These are phyloP conservation scores for Yamadazyma blattariae DNA, from an alignment of 1,139 yeast genomes.

Conservation along the genomic window DNA sequence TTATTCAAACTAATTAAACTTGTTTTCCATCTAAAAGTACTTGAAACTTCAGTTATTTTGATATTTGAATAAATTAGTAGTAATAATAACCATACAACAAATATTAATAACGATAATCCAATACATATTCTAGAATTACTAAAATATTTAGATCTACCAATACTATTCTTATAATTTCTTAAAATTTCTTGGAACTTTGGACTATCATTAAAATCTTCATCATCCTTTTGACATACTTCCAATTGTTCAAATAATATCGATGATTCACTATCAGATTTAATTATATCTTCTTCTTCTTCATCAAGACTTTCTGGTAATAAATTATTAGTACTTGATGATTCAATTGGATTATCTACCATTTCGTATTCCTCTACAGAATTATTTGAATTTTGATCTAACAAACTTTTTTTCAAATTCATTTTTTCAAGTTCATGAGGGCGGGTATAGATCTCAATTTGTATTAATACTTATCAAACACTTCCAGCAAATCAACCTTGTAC, in stretches of 20 bases:
- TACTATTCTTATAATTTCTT: slow-evolving; percentile 17
- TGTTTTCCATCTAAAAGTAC: slow-evolving; percentile 28
- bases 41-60: slow-evolving; percentile 18
- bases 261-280: slow-evolving; percentile 16
- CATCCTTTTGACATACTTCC: slow-evolving; percentile 6
- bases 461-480: no score
- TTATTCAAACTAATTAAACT: slow-evolving; percentile 22
- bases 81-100: slow-evolving; percentile 26
- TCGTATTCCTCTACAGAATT: slow-evolving; percentile 13
- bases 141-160: slow-evolving; percentile 6
- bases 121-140: slow-evolving; percentile 4
- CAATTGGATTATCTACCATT: slow-evolving; percentile 12
- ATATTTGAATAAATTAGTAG: slow-evolving; percentile 30
- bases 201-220: slow-evolving; percentile 24
- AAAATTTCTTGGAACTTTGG: slow-evolving; percentile 24
- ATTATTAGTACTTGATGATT: background rate
- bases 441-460: no score
- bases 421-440: no score
- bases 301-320: background rate
- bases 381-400: background rate
- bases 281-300: background rate
- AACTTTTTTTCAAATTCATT: background rate
- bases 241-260: slow-evolving; percentile 30
- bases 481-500: no score
- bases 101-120: slow-evolving; percentile 4